Evolutionary conservation across 2,329 filamentous ascomycete species (phyloP).

Genomic region (Aspergillus aculeatinus): DNA sequence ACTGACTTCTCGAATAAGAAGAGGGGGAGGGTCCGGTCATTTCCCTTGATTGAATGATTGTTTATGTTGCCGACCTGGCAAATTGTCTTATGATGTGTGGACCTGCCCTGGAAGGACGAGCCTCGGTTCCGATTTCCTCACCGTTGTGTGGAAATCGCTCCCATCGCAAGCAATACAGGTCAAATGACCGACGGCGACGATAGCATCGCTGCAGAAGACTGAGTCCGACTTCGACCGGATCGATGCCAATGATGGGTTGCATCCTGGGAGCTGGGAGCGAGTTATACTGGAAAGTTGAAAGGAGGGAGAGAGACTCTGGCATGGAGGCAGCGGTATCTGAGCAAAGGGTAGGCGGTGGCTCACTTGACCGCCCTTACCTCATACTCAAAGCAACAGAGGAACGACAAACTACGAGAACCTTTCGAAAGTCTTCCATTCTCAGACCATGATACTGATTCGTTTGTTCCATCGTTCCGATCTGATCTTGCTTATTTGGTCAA

Average conservation of each 20-base stretch:
- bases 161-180: not conserved
- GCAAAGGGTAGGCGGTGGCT: not conserved
- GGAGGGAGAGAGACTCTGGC: no score
- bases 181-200: not conserved
- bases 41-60: not conserved
- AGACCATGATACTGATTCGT: not conserved
- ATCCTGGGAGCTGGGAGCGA: no score
- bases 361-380: not conserved
- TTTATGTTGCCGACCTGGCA: not conserved
- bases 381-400: no score
- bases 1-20: not conserved
- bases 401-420: no score
- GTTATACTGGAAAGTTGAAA: no score
- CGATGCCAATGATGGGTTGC: no score
- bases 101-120: not conserved
- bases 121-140: not conserved
- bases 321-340: no score
- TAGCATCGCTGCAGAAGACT: no score
- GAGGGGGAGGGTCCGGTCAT: not conserved
- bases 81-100: not conserved
- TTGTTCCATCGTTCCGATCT: not conserved
- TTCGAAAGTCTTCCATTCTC: not conserved
- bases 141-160: not conserved
- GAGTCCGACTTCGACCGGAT: no score
- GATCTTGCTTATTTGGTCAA: not conserved